Base-by-base conservation (phyloP, 352 stramenopile genomes). In the Phytophthora capsici region DNA sequence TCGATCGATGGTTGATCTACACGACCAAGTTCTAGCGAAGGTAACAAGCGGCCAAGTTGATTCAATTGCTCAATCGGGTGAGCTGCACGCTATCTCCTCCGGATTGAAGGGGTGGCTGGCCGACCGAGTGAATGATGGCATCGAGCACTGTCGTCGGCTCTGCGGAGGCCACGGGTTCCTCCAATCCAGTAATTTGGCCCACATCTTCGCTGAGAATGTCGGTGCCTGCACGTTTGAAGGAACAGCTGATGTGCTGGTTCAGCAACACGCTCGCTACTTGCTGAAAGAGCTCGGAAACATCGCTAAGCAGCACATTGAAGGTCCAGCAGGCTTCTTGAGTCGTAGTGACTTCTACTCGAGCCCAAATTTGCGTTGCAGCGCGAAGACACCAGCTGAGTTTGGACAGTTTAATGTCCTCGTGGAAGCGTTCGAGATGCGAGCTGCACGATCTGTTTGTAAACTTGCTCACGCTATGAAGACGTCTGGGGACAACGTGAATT, bases 191-290 rank as follows among this genome's bases (percentile, higher is more conserved):
- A 63, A 63, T 34, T 23, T 63, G 17, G 55, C 55, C 2, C 55
- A 63, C 32, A 44, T 71, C 36, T 75, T 75, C 30, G 60, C 47
- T 19, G 75, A 83, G 46, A 61, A 58, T 17, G 71, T 86, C 4
- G 74, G 74, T 6, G 51, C 73, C 4, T 52, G 36, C 26, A 86
- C 77, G 0, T 83, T 65, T 26, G 77, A 86, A 69, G 77, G 77
- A 50, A 86, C 74, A 32, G 70, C 77, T 43, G 75, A 86, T 50
- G 75, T 86, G 47, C 55, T 86, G 17, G 75, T 81, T 44, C 69
- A 82, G 62, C 77, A 86, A 51, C 74, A 83, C 57, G 62, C 73
- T 4, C 63, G 69, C 1, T 83, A 77, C 34, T 59, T 86, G 16
- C 46, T 76, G 48, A 84, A 81, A 59, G 52, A 69, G 34, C 47